Conservation (phyloP, 805 yeast species). For the Danielia oregonensis region DNA sequence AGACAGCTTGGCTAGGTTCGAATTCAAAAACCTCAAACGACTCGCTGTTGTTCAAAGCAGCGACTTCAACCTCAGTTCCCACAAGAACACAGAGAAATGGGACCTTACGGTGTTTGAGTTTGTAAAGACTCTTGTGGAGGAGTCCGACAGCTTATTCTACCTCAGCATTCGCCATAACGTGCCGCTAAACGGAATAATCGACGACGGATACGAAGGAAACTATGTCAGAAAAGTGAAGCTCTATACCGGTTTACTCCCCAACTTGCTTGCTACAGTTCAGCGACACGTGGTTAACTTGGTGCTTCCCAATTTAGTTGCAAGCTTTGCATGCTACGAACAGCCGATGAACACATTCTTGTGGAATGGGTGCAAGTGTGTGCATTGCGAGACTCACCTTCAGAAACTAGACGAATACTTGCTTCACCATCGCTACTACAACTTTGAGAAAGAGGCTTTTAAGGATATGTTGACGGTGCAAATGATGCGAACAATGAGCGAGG, state of each 20-base stretch:
- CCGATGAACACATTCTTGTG: constrained; percentile 65
- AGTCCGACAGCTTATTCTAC: constrained; percentile 29
- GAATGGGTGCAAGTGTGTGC: constrained; percentile 71
- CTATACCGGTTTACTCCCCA: constrained; percentile 47
- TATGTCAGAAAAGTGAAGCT: constrained; percentile 55
- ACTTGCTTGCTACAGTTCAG: constrained; percentile 18
- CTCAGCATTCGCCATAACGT: constrained; percentile 57
- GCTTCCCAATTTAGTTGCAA: constrained; percentile 57
- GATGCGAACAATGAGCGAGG: constrained; percentile 49
- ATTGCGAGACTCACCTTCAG: constrained; percentile 49
- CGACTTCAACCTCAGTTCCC: constrained; percentile 29
- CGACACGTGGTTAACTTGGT: constrained; percentile 41
- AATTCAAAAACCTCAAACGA: constrained; percentile 29
- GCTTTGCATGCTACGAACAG: constrained; percentile 66
- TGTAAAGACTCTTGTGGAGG: constrained; percentile 19
- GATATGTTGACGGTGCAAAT: constrained; percentile 61
- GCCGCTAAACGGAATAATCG: constrained; percentile 43
- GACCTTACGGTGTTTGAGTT: constrained; percentile 44
- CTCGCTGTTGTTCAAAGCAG: constrained; percentile 34
- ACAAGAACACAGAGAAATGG: constrained; percentile 46
- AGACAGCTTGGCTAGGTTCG: constrained; percentile 32
- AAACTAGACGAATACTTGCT: constrained; percentile 57
- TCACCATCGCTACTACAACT: constrained; percentile 59
- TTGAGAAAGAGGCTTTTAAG: constrained; percentile 41
- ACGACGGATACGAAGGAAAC: constrained; percentile 73